phyloP scores from a whole-genome alignment of 805 yeast genomes.

The Monosporozyma yasuniensis region DNA sequence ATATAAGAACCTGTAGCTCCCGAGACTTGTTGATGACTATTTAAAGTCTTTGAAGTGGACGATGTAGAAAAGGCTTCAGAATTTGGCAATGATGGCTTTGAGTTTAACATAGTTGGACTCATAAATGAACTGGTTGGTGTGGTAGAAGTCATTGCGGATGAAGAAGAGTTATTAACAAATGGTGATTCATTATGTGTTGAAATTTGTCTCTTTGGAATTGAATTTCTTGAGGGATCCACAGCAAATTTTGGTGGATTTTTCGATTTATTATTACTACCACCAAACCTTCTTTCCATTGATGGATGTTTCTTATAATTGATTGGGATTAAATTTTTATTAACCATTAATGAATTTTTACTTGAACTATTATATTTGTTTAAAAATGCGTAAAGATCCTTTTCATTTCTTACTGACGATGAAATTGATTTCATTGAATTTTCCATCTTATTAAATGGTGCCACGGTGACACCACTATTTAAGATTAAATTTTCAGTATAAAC shows the following conservation, averaged over 20 bases:
- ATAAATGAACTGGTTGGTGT: slow-evolving; percentile 2
- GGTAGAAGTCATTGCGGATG: neutral
- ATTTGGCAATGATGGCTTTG: slow-evolving; percentile 6
- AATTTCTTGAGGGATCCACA: slow-evolving; percentile 24
- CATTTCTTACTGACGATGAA: slow-evolving; percentile 75
- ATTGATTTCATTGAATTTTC: slow-evolving; percentile 61
- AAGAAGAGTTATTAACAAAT: slow-evolving; percentile 10
- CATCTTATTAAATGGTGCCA: slow-evolving; percentile 54
- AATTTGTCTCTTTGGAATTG: slow-evolving; percentile 26
- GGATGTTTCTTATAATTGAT: slow-evolving; percentile 68
- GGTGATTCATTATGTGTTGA: slow-evolving; percentile 30
- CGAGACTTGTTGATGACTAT: slow-evolving; percentile 1
- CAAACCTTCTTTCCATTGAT: slow-evolving; percentile 36
- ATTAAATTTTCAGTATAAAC: slow-evolving; percentile 77
- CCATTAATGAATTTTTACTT: slow-evolving; percentile 26
- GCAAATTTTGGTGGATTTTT: slow-evolving; percentile 22
- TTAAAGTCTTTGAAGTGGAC: slow-evolving; percentile 3
- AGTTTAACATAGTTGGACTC: slow-evolving; percentile 4
- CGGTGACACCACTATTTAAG: slow-evolving; percentile 75
- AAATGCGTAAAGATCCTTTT: slow-evolving; percentile 67
- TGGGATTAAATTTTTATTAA: slow-evolving; percentile 45
- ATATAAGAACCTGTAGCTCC: slow-evolving; percentile 7
- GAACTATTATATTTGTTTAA: slow-evolving; percentile 40
- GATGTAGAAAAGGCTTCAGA: slow-evolving; percentile 5
- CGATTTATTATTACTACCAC: slow-evolving; percentile 23